Percentiles rank a stretch among this genome's conserved stretches.
Evolutionary conservation across 1,284 basidiomycete species (phyloP).

Genomic region (Anthracocystis setariae): DNA sequence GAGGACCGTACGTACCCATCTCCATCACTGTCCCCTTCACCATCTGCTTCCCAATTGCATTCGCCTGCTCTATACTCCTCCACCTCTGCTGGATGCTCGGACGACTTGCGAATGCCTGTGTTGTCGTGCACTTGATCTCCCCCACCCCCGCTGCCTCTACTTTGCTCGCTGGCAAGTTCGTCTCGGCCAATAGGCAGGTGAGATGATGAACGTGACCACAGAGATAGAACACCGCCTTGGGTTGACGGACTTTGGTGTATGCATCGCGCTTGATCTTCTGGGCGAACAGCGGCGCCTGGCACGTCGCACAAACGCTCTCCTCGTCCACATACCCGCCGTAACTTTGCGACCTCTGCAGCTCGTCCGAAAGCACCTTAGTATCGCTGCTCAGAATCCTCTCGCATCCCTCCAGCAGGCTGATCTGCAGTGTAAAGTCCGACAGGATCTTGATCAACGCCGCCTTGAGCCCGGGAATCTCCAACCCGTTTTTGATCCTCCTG

Average conservation of each 20-base stretch:
- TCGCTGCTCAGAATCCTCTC: constrained; percentile 57
- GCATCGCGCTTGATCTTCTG: constrained; percentile 13
- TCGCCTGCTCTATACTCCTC: constrained; percentile 16
- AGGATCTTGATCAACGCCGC: constrained; percentile 94
- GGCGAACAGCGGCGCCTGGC: constrained; percentile 39
- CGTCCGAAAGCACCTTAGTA: constrained; percentile 40
- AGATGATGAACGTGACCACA: constrained; percentile 62
- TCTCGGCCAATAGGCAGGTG: constrained; percentile 39
- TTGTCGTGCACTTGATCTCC: constrained; percentile 23
- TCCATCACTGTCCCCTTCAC: constrained; percentile 5
- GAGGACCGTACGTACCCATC: constrained; percentile 34
- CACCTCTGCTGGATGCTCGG: constrained; percentile 28
- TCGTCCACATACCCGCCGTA: constrained; percentile 52
- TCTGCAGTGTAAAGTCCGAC: constrained; percentile 87
- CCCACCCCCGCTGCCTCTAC: not conserved
- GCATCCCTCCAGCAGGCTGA: constrained; percentile 62
- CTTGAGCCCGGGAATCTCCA: constrained; percentile 94
- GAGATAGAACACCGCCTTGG: constrained; percentile 54
- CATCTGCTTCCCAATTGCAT: constrained; percentile 9
- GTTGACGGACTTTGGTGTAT: constrained; percentile 13
- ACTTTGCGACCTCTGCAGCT: constrained; percentile 40
- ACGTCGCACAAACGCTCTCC: constrained; percentile 43
- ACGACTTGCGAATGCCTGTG: constrained; percentile 33
- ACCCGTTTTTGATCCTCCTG: constrained; percentile 89
- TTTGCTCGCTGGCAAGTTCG: constrained; percentile 24